Conservation (phyloP, 2,329 filamentous ascomycete species). For the Exophiala aquamarina region DNA sequence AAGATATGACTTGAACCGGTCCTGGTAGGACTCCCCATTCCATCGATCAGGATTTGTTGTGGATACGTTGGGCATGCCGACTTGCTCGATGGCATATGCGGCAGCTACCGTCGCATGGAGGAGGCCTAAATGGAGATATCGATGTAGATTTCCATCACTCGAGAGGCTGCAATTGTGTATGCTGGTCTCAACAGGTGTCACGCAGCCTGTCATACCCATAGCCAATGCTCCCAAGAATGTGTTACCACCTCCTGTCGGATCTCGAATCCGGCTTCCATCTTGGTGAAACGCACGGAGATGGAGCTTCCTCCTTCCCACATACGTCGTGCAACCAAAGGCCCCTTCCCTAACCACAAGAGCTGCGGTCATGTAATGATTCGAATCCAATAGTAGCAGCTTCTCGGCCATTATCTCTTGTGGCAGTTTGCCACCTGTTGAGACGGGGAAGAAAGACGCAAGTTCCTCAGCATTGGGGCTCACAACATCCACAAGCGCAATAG, state of each 20-base stretch:
- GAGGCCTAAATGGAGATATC: conserved; percentile 65
- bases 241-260: conserved; percentile 93
- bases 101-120: conserved; percentile 79
- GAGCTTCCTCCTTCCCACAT: conserved; percentile 38
- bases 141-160: conserved; percentile 4
- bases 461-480: conserved; percentile 84
- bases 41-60: conserved; percentile 36
- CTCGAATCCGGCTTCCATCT: conserved; percentile 59
- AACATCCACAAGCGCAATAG: conserved; percentile 57
- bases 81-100: conserved; percentile 92
- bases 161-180: conserved; percentile 28
- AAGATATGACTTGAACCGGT: conserved; percentile 21
- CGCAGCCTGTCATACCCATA: conserved; percentile 49
- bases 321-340: conserved; percentile 57
- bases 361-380: conserved; percentile 30
- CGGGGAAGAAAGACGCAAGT: conserved; percentile 77
- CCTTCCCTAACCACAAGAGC: conserved; percentile 58
- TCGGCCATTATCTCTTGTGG: conserved; percentile 32
- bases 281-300: conserved; percentile 80
- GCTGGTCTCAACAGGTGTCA: conserved; percentile 26
- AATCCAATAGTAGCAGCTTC: conserved; percentile 37
- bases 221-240: conserved; percentile 71
- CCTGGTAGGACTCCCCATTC: conserved; percentile 37
- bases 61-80: conserved; percentile 67
- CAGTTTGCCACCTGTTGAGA: conserved; percentile 28